These are phyloP conservation scores for Alternaria ventricosa DNA, from an alignment of 2,329 filamentous ascomycete genomes.

Conservation along the genomic window DNA sequence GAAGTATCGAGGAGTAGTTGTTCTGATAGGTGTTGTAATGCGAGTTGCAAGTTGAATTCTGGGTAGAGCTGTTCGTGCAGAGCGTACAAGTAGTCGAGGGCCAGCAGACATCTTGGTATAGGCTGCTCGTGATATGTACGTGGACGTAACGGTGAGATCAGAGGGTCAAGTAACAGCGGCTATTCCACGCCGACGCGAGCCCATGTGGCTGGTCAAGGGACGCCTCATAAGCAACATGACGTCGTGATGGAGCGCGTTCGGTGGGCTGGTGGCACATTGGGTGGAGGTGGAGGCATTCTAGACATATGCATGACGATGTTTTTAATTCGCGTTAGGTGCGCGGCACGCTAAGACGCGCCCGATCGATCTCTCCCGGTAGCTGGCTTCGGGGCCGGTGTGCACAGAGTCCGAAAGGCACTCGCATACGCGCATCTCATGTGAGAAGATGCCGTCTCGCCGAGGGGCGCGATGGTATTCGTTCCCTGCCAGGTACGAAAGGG, in stretches of 20 bases:
- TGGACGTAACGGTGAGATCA: constrained; percentile 31
- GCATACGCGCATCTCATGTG: background rate
- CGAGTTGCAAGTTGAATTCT: constrained; percentile 8
- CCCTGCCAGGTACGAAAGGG: background rate
- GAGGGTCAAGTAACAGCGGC: constrained; percentile 11
- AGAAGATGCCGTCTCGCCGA: background rate
- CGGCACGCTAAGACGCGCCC: constrained; percentile 21
- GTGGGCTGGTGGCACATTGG: constrained; percentile 13
- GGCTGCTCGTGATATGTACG: constrained; percentile 2
- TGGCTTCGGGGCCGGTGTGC: constrained; percentile 3
- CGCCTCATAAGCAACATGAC: constrained; percentile 24
- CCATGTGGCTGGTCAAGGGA: constrained; percentile 7
- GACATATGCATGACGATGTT: constrained; percentile 33
- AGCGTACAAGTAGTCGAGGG: constrained; percentile 24
- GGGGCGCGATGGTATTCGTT: background rate
- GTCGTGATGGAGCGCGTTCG: constrained; percentile 17
- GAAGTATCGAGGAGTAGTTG: constrained; percentile 17
- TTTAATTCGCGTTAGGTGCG: constrained; percentile 16
- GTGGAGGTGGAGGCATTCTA: constrained; percentile 21
- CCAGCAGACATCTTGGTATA: constrained; percentile 20
- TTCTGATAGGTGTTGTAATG: background rate
- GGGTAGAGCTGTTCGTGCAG: constrained; percentile 1
- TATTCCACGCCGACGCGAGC: background rate
- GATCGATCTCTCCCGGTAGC: constrained; percentile 3
- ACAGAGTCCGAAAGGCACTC: background rate